These are phyloP conservation scores for Piromyces finnis DNA, from an alignment of 192 early-diverging fungal genomes.

Conservation along the genomic window DNA sequence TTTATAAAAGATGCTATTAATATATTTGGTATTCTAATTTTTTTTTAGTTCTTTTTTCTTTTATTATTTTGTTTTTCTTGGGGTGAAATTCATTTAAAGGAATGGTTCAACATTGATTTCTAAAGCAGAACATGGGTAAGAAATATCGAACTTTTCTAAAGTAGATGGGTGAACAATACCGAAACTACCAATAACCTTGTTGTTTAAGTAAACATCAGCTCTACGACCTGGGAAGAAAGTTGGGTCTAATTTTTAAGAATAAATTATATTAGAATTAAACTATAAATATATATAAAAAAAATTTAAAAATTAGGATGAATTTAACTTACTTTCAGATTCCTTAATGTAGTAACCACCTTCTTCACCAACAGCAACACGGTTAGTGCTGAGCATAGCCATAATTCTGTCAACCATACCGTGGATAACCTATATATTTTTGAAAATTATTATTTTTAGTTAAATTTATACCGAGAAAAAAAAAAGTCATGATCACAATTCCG, in stretches of 20 bases:
- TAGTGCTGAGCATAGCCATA: slow-evolving; percentile 59
- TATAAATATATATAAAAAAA: too few relatives aligned
- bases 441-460: too few relatives aligned
- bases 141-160: slow-evolving; percentile 62
- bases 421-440: slow-evolving; percentile 35
- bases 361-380: slow-evolving; percentile 18
- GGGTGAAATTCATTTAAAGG: too few relatives aligned
- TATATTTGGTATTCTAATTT: too few relatives aligned
- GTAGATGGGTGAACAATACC: slow-evolving; percentile 90
- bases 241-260: too few relatives aligned
- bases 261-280: too few relatives aligned
- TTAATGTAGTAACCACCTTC: slow-evolving; percentile 59
- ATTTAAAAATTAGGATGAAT: too few relatives aligned
- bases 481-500: too few relatives aligned
- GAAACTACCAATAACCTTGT: slow-evolving; percentile 52
- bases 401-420: slow-evolving; percentile 83
- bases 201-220: slow-evolving; percentile 65
- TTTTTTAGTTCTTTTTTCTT: too few relatives aligned
- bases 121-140: slow-evolving; percentile 67
- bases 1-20: too few relatives aligned
- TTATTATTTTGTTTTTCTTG: too few relatives aligned
- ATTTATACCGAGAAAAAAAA: too few relatives aligned
- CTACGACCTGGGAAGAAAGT: slow-evolving; percentile 83
- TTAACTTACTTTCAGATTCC: slow-evolving; percentile 48
- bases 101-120: slow-evolving; percentile 95